Evolutionary conservation across 2,329 filamentous ascomycete genomes (phyloP).

Genomic region (Thermoascus crustaceus): DNA sequence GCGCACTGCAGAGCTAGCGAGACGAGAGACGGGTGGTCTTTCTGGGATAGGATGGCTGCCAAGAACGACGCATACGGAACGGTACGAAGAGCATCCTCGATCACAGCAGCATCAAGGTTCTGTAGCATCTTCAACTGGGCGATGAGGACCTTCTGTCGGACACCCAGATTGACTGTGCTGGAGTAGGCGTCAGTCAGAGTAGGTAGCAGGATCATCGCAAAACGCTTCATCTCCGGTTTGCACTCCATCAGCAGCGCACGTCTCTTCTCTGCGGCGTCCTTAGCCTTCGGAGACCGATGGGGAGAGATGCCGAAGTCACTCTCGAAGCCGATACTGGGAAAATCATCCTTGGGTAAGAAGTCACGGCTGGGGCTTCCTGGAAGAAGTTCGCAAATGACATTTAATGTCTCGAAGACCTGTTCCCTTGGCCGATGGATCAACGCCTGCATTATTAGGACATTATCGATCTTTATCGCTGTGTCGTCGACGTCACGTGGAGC

Average conservation of each 20-base stretch:
- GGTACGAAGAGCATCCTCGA: conserved; percentile 74
- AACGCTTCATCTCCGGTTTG: conserved; percentile 78
- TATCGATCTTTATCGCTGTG: conserved; percentile 64
- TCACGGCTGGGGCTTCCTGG: conserved; percentile 60
- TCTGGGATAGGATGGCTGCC: conserved; percentile 88
- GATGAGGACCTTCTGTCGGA: conserved; percentile 87
- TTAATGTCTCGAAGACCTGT: conserved; percentile 93
- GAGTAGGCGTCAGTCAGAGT: conserved; percentile 95
- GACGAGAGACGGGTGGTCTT: conserved; percentile 82
- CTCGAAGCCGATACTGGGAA: conserved; percentile 38
- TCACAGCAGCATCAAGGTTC: conserved; percentile 76
- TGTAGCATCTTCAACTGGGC: conserved; percentile 98
- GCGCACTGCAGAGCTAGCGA: conserved; percentile 82
- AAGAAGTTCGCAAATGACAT: conserved; percentile 91
- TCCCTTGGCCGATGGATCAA: conserved; percentile 91
- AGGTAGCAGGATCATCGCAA: conserved; percentile 85
- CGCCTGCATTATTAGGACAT: conserved; percentile 97
- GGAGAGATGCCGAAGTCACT: conserved; percentile 34
- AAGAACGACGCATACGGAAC: conserved; percentile 95
- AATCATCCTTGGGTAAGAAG: conserved; percentile 43
- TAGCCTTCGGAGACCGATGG: conserved; percentile 28
- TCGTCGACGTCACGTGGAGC: conserved; percentile 64
- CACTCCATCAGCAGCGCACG: conserved; percentile 75
- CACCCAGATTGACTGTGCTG: conserved; percentile 89
- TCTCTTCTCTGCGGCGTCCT: conserved; percentile 63